phyloP scores from a whole-genome alignment of 2,329 filamentous ascomycete species.

The Monosporascus ibericus region DNA sequence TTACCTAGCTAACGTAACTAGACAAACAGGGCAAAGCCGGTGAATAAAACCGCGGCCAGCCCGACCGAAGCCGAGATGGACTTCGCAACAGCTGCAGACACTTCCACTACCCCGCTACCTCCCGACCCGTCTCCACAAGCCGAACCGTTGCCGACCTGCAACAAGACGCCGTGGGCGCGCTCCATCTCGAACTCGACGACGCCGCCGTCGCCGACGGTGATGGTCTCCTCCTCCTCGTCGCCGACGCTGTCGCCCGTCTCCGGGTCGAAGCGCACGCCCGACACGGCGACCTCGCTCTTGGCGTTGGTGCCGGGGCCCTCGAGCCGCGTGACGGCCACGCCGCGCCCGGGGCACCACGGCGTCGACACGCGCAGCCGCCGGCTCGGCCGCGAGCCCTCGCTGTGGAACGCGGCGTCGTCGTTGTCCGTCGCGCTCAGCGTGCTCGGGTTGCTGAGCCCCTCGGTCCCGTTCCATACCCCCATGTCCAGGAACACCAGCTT shows the following conservation, averaged over 20 bases:
- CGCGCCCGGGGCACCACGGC: conserved; percentile 20
- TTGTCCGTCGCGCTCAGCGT: conserved; percentile 24
- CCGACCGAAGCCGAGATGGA: background rate
- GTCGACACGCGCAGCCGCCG: conserved; percentile 21
- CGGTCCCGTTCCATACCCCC: conserved; percentile 31
- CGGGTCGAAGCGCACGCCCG: conserved; percentile 25
- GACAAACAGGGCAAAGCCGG: background rate
- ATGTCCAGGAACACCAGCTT: conserved; percentile 30
- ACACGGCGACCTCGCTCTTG: conserved; percentile 26
- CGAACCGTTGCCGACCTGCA: conserved; percentile 15
- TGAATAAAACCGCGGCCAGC: background rate
- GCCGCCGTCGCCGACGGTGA: conserved; percentile 21
- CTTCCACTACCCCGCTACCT: background rate
- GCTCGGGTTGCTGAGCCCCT: conserved; percentile 27
- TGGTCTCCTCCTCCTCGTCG: conserved; percentile 13
- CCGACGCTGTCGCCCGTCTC: conserved; percentile 17
- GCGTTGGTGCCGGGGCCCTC: conserved; percentile 29
- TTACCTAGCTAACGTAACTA: background rate
- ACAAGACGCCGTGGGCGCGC: conserved; percentile 26
- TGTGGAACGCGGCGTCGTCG: conserved; percentile 20
- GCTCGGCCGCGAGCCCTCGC: conserved; percentile 20
- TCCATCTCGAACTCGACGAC: conserved; percentile 17
- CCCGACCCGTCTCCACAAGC: background rate
- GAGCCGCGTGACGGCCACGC: conserved; percentile 21
- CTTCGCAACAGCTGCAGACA: background rate